Evolutionary conservation across 208 protist species (phyloP).

Genomic region (Sergeia podlipaevii): DNA sequence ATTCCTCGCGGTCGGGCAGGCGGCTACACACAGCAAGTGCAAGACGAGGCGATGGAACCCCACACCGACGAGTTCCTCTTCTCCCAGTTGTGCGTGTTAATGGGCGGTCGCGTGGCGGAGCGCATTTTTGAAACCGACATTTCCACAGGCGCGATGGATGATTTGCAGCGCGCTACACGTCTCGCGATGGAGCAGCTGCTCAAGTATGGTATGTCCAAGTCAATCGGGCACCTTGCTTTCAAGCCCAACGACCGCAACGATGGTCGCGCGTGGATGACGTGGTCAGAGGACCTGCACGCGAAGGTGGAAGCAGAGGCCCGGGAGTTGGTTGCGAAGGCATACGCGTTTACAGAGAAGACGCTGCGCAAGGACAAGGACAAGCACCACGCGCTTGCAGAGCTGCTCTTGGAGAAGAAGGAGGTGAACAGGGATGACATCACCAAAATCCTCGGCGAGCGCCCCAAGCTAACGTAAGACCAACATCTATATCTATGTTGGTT

Average conservation of each 20-base stretch:
- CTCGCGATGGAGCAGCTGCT: slow-evolving; percentile 87
- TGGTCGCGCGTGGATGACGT: slow-evolving; percentile 88
- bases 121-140: slow-evolving; percentile 83
- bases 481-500: neutral
- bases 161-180: slow-evolving; percentile 86
- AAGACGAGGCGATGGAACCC: slow-evolving; percentile 88
- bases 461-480: slow-evolving; percentile 4
- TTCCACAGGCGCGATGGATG: slow-evolving; percentile 90
- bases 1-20: slow-evolving; percentile 87
- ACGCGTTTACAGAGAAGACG: slow-evolving; percentile 61
- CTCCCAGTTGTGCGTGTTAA: slow-evolving; percentile 86
- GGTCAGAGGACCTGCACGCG: slow-evolving; percentile 83
- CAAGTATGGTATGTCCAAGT: slow-evolving; percentile 88
- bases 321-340: slow-evolving; percentile 62
- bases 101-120: slow-evolving; percentile 90
- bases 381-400: slow-evolving; percentile 62
- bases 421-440: slow-evolving; percentile 76
- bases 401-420: slow-evolving; percentile 88
- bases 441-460: slow-evolving; percentile 66
- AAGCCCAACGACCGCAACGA: slow-evolving; percentile 87
- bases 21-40: slow-evolving; percentile 92
- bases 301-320: slow-evolving; percentile 85
- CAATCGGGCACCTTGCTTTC: slow-evolving; percentile 82
- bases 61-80: slow-evolving; percentile 87
- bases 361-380: slow-evolving; percentile 65